A percentile compares a stretch with the other conserved stretches of the same genome.
Conservation (phyloP, 163 green algal species). For the Chloromonas sp. region DNA sequence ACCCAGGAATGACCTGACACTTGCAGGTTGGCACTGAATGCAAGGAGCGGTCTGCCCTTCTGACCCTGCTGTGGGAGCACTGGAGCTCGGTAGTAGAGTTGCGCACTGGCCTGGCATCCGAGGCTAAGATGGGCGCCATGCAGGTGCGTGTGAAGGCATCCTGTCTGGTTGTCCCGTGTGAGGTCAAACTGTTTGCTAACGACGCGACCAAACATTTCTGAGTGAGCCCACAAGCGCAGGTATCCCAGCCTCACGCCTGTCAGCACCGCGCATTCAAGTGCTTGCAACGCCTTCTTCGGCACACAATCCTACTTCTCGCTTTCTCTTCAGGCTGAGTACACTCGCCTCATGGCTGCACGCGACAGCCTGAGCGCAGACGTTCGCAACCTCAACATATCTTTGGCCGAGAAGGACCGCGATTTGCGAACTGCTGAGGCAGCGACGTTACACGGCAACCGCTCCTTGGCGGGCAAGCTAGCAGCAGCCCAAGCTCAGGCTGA, state of each 20-base stretch:
- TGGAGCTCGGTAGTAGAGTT: neutral
- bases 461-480: constrained; percentile 11
- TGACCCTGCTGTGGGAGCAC: constrained; percentile 6
- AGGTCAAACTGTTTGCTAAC: no score
- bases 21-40: constrained; percentile 11
- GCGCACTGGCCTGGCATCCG: constrained; percentile 1
- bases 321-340: constrained; percentile 8
- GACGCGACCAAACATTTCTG: no score
- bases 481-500: constrained; percentile 6
- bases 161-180: no score
- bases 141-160: constrained; percentile 2
- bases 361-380: constrained; percentile 2
- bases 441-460: neutral
- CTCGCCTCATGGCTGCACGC: constrained; percentile 1
- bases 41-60: constrained; percentile 6
- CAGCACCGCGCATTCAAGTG: no score
- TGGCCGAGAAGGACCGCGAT: neutral
- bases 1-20: neutral
- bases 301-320: no score
- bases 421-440: neutral
- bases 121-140: constrained; percentile 9
- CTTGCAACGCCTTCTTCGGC: no score
- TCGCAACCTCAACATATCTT: neutral
- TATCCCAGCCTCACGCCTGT: no score
- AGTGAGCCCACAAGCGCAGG: no score